Evolutionary conservation across 768 basidiomycete species (phyloP).

Genomic region (Kwoniella sp.): DNA sequence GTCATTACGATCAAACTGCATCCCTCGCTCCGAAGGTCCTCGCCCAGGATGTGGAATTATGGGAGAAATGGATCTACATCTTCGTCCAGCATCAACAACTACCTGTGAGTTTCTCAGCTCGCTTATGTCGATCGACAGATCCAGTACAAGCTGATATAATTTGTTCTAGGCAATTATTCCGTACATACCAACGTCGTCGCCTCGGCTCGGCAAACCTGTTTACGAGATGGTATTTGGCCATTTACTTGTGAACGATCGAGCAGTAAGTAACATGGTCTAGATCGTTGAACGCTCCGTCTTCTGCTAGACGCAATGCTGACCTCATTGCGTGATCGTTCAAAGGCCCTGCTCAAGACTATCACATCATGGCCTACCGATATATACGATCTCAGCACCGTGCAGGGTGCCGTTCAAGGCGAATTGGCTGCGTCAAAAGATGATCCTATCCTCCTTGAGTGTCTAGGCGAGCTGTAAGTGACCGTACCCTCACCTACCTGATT

Average conservation of each 20-base stretch:
- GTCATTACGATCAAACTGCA: conserved; percentile 76
- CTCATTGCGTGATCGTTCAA: not conserved
- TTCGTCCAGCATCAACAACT: conserved; percentile 81
- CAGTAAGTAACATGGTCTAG: conserved; percentile 64
- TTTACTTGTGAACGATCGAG: conserved; percentile 74
- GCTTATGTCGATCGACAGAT: too few relatives aligned
- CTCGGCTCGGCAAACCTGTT: conserved; percentile 76
- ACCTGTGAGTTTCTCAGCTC: conserved; percentile 69
- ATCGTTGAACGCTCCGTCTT: too few relatives aligned
- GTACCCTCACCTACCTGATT: too few relatives aligned
- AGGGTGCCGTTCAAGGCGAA: conserved; percentile 82
- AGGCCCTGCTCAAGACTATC: conserved; percentile 78
- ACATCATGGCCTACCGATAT: conserved; percentile 87
- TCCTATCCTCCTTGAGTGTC: conserved; percentile 82
- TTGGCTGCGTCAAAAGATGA: conserved; percentile 66
- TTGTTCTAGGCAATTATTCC: conserved; percentile 75
- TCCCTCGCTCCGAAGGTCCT: conserved; percentile 81
- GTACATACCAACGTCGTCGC: conserved; percentile 77
- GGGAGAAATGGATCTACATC: conserved; percentile 93
- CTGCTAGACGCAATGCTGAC: not conserved
- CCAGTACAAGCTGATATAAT: not conserved
- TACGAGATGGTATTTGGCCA: conserved; percentile 95
- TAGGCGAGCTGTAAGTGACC: conserved; percentile 85
- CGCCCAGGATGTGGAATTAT: conserved; percentile 72
- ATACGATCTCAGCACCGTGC: conserved; percentile 83